A percentile compares a stretch with the other conserved stretches of the same genome.
Evolutionary conservation across 352 stramenopile species (phyloP).

Genomic region (Globisporangium uncinulatum): DNA sequence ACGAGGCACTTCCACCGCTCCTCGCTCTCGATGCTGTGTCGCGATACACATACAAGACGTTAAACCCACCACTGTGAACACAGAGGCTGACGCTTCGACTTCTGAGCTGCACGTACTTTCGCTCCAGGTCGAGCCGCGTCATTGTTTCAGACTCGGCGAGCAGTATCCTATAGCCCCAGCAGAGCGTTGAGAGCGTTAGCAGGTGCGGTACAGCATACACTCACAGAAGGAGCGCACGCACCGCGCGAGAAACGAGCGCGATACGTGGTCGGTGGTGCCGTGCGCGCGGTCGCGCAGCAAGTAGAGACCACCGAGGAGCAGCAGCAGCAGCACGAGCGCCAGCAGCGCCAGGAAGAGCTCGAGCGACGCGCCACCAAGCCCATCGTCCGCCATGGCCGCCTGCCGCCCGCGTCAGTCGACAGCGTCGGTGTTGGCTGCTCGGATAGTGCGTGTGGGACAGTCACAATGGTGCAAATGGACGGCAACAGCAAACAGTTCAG

Average conservation of each 20-base stretch:
- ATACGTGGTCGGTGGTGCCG: constrained; percentile 18
- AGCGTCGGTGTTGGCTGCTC: neutral
- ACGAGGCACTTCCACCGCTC: constrained; percentile 75
- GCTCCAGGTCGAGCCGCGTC: constrained; percentile 70
- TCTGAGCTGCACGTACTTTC: constrained; percentile 29
- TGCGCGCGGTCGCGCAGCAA: constrained; percentile 49
- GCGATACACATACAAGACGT: no score
- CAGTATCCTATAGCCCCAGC: constrained; percentile 26
- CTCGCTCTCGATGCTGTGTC: constrained; percentile 32
- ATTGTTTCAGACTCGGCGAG: constrained; percentile 50
- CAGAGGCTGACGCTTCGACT: constrained; percentile 1
- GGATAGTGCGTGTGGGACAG: neutral
- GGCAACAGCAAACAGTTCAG: neutral
- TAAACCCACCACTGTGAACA: neutral
- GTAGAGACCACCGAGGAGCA: constrained; percentile 60
- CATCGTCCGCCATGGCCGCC: constrained; percentile 3
- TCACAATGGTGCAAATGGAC: no score
- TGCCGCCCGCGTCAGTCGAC: neutral
- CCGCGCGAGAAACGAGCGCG: constrained; percentile 41
- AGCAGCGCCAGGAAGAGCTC: constrained; percentile 68
- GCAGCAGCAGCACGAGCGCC: constrained; percentile 55
- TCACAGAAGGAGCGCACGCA: constrained; percentile 7
- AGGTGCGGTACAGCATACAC: neutral
- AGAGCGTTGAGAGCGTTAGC: neutral
- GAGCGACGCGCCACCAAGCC: constrained; percentile 28